Conservation (phyloP, 2,329 filamentous ascomycete genomes). For the Trichoderma hamatum region DNA sequence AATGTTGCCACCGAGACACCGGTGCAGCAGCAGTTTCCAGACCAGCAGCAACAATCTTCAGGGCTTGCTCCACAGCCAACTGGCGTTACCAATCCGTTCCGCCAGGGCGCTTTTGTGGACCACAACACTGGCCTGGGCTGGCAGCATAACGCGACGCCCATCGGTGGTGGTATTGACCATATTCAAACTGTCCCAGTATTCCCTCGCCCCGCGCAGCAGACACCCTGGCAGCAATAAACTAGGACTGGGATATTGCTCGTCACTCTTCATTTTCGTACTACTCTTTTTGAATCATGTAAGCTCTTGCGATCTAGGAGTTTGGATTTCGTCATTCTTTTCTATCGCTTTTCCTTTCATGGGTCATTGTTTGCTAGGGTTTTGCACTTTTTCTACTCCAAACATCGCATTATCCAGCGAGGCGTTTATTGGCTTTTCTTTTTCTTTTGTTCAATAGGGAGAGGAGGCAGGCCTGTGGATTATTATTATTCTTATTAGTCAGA, state of each 20-base stretch:
- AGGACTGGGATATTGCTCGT: background rate
- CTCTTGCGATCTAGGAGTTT: conserved; percentile 18
- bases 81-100: conserved; percentile 91
- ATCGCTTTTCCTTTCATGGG: conserved; percentile 1
- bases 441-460: background rate
- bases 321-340: conserved; percentile 24
- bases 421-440: conserved; percentile 22
- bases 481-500: conserved; percentile 19
- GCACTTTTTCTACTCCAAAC: conserved; percentile 20
- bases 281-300: conserved; percentile 20
- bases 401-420: conserved; percentile 29
- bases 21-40: conserved; percentile 36
- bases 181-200: conserved; percentile 82
- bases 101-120: conserved; percentile 87
- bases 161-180: conserved; percentile 79
- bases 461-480: background rate
- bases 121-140: conserved; percentile 86
- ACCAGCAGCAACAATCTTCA: conserved; percentile 51
- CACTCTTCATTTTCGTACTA: background rate
- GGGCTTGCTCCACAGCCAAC: conserved; percentile 74
- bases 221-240: conserved; percentile 59
- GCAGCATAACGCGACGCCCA: conserved; percentile 77
- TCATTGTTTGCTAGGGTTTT: conserved; percentile 18
- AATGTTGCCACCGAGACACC: conserved; percentile 39
- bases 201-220: conserved; percentile 71